phyloP scores from a whole-genome alignment of 768 basidiomycete species.

The Leccinum truebloodii region DNA sequence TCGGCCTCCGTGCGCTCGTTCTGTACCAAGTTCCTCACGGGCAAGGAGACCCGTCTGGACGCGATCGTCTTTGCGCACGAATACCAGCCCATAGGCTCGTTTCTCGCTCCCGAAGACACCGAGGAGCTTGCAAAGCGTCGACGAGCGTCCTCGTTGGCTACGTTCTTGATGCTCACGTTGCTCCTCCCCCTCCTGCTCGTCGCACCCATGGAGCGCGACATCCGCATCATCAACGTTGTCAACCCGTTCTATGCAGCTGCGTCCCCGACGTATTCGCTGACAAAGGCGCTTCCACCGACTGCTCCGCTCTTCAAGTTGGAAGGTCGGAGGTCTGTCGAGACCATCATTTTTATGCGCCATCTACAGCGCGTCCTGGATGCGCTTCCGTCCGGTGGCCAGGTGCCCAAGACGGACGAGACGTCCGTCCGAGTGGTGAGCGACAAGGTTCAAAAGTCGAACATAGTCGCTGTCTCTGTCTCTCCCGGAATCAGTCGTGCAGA shows the following conservation, averaged over 20 bases:
- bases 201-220: slow-evolving; percentile 84
- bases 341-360: slow-evolving; percentile 67
- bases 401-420: slow-evolving; percentile 40
- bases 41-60: slow-evolving; percentile 69
- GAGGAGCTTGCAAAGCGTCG: slow-evolving; percentile 39
- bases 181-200: slow-evolving; percentile 79
- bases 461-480: slow-evolving; percentile 70
- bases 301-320: slow-evolving; percentile 51
- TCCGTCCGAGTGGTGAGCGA: slow-evolving; percentile 40
- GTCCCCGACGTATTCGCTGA: slow-evolving; percentile 41
- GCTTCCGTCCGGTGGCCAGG: slow-evolving; percentile 61
- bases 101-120: slow-evolving; percentile 35
- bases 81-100: slow-evolving; percentile 61
- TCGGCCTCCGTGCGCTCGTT: slow-evolving; percentile 69
- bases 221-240: slow-evolving; percentile 84
- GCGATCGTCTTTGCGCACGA: slow-evolving; percentile 80
- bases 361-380: slow-evolving; percentile 85
- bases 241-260: slow-evolving; percentile 92
- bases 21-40: slow-evolving; percentile 65
- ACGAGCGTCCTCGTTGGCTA: slow-evolving; percentile 57
- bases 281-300: slow-evolving; percentile 30
- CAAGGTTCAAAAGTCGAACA: slow-evolving; percentile 63
- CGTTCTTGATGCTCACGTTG: slow-evolving; percentile 77
- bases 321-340: slow-evolving; percentile 64
- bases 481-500: slow-evolving; percentile 77